Evolutionary conservation across 202 grass and related monocot genomes (phyloP), one percentile per base, ranked within the genome.

Genomic region (Carex sylvatica): DNA sequence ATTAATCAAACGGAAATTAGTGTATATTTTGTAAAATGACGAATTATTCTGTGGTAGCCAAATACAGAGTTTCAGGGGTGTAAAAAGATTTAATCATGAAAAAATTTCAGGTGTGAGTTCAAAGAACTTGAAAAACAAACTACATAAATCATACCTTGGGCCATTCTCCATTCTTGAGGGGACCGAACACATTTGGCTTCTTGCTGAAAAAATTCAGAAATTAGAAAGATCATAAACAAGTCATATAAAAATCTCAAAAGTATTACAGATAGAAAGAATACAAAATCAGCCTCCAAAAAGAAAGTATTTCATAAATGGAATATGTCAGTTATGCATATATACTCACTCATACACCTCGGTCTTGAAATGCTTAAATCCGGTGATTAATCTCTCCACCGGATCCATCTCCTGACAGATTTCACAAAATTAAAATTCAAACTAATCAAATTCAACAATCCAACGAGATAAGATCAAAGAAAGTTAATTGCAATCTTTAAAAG

Each of bases 341-440:
- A n/a, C 93, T 88, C 73, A 97, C 94, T 97, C 84, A 56, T 88
- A 97, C 49, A 93, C 31, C 46, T 91, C 82, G 26, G 60, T 75
- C 87, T 93, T 97, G 87, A 97, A 97, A 60, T 86, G 30, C 55
- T 90, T 31, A 49, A 97, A 97, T 74, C 94, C 94, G 24, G 74
- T 82, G 64, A 61, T 80, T 74, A 97, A 59, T 82, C 91, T 88
- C 63, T 93, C 82, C 8, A 97, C 35, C 22, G 88, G 58, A 36
- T 97, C 91, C 88, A 91, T 86, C 81, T 74, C 79, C 80, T 81
- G 71, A 38, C 18, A 88, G 64, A 7, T 69, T 20, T 42, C 15
- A 68, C 52, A 18, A 31, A 40, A 7, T 82, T 7, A 35, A 33
- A 19, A 52, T 65, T 23, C 4, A 28, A 66, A 16, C 1, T 66